A percentile compares a stretch with the other conserved stretches of the same genome.
Conservation (phyloP, 768 basidiomycete species). For the Dioszegia hungarica region DNA sequence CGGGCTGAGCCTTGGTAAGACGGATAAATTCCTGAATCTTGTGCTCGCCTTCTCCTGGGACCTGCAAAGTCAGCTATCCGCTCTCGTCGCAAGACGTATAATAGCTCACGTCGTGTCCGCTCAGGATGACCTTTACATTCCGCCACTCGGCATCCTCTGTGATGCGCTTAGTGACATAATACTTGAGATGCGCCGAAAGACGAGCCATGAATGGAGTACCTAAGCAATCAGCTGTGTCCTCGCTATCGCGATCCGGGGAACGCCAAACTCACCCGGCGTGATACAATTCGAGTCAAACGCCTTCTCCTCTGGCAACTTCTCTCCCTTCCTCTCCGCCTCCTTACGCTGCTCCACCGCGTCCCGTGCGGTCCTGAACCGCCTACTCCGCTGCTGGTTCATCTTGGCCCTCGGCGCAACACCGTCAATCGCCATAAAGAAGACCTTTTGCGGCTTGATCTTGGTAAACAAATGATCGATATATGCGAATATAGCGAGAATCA, state of each 20-base stretch:
- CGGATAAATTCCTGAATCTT: constrained; percentile 99
- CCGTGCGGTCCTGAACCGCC: constrained; percentile 89
- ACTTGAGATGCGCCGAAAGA: constrained; percentile 84
- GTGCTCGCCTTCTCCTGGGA: constrained; percentile 98
- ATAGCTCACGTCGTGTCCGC: constrained; percentile 72
- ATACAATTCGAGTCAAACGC: constrained; percentile 99
- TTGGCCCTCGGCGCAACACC: constrained; percentile 96
- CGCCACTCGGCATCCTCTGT: constrained; percentile 95
- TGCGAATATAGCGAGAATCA: constrained; percentile 91
- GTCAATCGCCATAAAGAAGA: constrained; percentile 98
- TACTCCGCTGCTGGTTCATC: constrained; percentile 96
- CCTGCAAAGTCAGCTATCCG: constrained; percentile 10
- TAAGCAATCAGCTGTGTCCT: constrained; percentile 40
- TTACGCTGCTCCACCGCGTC: constrained; percentile 82
- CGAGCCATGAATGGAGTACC: constrained; percentile 93
- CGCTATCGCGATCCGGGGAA: not conserved
- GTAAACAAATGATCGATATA: constrained; percentile 96
- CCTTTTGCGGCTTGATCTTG: constrained; percentile 94
- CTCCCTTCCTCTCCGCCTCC: constrained; percentile 81
- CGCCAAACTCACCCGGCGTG: constrained; percentile 70
- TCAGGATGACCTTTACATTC: constrained; percentile 82
- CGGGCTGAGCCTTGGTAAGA: constrained; percentile 84
- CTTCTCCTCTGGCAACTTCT: constrained; percentile 85
- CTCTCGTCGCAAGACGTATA: not conserved
- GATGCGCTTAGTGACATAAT: constrained; percentile 98